phyloP scores from a whole-genome alignment of 108 stramenopile genomes.

The Skeletonema menzelii region DNA sequence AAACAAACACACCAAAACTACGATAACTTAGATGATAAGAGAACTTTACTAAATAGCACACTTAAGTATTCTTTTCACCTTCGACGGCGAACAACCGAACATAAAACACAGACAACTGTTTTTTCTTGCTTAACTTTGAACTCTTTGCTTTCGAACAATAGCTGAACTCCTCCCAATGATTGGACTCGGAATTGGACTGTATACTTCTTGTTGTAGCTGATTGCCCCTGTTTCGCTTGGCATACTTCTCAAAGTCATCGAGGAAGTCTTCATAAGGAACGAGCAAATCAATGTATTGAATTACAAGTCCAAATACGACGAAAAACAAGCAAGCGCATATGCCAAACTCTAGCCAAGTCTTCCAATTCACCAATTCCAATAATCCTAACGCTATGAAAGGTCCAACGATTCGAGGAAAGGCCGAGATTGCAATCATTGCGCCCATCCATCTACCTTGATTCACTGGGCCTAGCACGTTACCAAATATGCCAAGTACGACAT shows the following conservation, averaged over 20 bases:
- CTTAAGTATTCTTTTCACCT: neutral
- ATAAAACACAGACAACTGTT: neutral
- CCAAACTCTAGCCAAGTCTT: constrained; percentile 33
- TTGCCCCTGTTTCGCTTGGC: neutral
- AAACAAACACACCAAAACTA: neutral
- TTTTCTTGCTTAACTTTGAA: no score
- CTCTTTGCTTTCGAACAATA: neutral
- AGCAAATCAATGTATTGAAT: constrained; percentile 9
- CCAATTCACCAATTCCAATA: constrained; percentile 13
- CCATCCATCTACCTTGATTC: constrained; percentile 46
- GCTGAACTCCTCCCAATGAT: neutral
- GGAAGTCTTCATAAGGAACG: constrained; percentile 15
- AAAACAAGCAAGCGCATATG: constrained; percentile 14
- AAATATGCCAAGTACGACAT: constrained; percentile 38
- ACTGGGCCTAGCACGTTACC: constrained; percentile 42
- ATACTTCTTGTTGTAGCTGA: neutral
- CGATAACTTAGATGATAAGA: neutral
- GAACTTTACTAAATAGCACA: neutral
- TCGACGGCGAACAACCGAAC: neutral
- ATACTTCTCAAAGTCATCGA: neutral
- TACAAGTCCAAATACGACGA: constrained; percentile 2
- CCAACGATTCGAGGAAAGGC: constrained; percentile 27
- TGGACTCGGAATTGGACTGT: neutral
- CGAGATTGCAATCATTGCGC: constrained; percentile 24
- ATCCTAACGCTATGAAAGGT: constrained; percentile 19